These are phyloP conservation scores for Fagus sylvatica DNA, from an alignment of 306 rosid genomes.

Conservation along the genomic window DNA sequence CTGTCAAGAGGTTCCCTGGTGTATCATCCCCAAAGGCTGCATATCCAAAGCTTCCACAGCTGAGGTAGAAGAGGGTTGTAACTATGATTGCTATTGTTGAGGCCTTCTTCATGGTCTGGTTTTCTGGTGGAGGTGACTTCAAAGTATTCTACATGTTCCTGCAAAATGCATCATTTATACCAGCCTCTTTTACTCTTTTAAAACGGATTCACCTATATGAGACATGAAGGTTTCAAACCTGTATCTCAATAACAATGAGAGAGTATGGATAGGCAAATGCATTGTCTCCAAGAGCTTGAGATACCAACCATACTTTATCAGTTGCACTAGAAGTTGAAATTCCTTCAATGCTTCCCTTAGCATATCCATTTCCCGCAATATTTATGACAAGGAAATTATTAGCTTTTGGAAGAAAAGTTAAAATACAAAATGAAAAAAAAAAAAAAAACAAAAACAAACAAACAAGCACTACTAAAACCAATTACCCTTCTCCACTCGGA, in stretches of 20 bases:
- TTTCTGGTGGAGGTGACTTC: constrained; percentile 85
- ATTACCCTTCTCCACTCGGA: too few species aligned
- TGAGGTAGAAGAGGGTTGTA: constrained; percentile 65
- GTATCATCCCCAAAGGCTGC: constrained; percentile 77
- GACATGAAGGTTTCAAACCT: too few species aligned
- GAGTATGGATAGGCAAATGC: constrained; percentile 87
- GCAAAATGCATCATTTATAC: constrained; percentile 8
- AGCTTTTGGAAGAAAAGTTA: too few species aligned
- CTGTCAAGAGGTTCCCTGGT: constrained; percentile 73
- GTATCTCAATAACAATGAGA: constrained; percentile 79
- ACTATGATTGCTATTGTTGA: constrained; percentile 40
- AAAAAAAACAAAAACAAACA: too few species aligned
- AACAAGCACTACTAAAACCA: too few species aligned
- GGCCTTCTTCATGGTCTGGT: constrained; percentile 59
- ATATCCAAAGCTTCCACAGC: constrained; percentile 69
- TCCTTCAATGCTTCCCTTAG: constrained; percentile 58
- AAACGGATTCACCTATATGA: too few species aligned
- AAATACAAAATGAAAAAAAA: too few species aligned
- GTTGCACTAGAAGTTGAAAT: constrained; percentile 37
- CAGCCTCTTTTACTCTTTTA: constrained; percentile 15
- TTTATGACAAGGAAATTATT: too few species aligned
- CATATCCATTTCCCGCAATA: constrained; percentile 62
- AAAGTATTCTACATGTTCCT: constrained; percentile 70
- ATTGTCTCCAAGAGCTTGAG: constrained; percentile 89
- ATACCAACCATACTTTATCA: constrained; percentile 58